phyloP scores from a whole-genome alignment of 192 early-diverging fungal species.

The Linnemannia schmuckeri region DNA sequence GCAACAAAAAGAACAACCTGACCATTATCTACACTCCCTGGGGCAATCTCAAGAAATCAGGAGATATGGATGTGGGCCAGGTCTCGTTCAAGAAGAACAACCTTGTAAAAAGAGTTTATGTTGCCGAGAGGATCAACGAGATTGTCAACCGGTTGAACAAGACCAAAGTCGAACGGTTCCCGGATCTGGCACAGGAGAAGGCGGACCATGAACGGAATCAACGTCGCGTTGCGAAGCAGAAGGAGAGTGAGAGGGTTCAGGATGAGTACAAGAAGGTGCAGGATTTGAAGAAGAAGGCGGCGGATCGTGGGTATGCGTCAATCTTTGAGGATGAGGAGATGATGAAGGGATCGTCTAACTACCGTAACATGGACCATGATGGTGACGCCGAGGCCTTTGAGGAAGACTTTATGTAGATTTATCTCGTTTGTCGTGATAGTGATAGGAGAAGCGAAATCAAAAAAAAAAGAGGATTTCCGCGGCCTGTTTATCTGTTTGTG shows the following conservation, averaged over 20 bases:
- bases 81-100: conserved; percentile 90
- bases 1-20: conserved; percentile 94
- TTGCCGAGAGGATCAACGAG: conserved; percentile 81
- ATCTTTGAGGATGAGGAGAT: conserved; percentile 61
- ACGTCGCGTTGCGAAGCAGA: conserved; percentile 43
- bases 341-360: conserved; percentile 66
- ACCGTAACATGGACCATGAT: conserved; percentile 61
- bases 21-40: conserved; percentile 95
- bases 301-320: conserved; percentile 63
- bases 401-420: conserved; percentile 74
- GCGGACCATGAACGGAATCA: conserved; percentile 66
- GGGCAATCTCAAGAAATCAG: conserved; percentile 91
- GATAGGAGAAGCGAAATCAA: not conserved
- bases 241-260: conserved; percentile 56
- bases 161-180: conserved; percentile 81
- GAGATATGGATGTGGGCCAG: conserved; percentile 96
- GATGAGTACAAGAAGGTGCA: conserved; percentile 54
- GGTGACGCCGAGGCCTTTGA: conserved; percentile 67
- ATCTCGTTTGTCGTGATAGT: not conserved
- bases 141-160: conserved; percentile 96
- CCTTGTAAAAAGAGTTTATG: conserved; percentile 79
- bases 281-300: conserved; percentile 55
- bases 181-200: conserved; percentile 86
- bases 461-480: not conserved
- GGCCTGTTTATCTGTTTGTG: not conserved